Evolutionary conservation across 2,329 filamentous ascomycete genomes (phyloP).

Genomic region (Botrytis cinerea): DNA sequence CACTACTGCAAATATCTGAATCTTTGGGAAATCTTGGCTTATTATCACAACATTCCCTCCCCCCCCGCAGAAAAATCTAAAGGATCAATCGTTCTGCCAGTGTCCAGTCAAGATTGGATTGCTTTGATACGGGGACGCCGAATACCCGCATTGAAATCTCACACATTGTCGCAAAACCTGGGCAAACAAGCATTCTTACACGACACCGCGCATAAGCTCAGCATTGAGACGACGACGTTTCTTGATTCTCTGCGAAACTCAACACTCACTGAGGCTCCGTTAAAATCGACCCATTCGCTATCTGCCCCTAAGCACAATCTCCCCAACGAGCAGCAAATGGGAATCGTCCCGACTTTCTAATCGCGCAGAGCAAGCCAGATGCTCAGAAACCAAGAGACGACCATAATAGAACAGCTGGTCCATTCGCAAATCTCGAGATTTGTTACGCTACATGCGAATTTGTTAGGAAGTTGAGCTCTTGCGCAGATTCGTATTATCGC

Average conservation of each 20-base stretch:
- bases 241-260: not conserved
- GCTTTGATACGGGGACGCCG: conserved; percentile 17
- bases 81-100: not conserved
- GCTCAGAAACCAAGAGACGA: not conserved
- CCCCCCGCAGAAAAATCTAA: conserved; percentile 21
- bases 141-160: conserved; percentile 8
- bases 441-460: not conserved
- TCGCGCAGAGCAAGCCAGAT: conserved; percentile 9
- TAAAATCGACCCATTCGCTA: not conserved
- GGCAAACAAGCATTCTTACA: conserved; percentile 20
- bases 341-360: conserved; percentile 22
- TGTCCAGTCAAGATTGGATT: not conserved
- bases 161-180: conserved; percentile 24
- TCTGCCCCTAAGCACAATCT: not conserved
- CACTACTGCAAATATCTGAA: not conserved
- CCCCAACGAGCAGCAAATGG: conserved; percentile 31
- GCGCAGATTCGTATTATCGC: conserved; percentile 18
- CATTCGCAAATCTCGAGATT: conserved; percentile 1
- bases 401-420: conserved; percentile 8
- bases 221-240: conserved; percentile 1
- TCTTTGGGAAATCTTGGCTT: not conserved
- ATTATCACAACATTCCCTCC: conserved; percentile 6
- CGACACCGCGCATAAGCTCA: conserved; percentile 23
- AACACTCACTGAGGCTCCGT: not conserved
- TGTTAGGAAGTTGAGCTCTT: not conserved